These are phyloP conservation scores for Heterobasidion parviporum DNA, from an alignment of 1,284 basidiomycete species.

Conservation along the genomic window DNA sequence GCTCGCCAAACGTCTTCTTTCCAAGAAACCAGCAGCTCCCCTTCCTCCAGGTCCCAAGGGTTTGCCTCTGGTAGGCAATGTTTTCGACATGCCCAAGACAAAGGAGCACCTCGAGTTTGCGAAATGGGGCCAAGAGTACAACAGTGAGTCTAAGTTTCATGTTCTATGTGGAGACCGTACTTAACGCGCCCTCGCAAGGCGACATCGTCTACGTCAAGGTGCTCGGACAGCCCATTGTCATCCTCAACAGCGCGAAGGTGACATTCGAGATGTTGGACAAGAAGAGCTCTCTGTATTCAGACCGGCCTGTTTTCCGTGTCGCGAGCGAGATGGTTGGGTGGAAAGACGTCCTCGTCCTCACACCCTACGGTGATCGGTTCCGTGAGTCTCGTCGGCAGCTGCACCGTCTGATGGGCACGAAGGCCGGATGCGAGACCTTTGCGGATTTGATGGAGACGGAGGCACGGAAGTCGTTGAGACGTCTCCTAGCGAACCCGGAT, in stretches of 20 bases:
- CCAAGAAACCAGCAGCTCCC: background rate
- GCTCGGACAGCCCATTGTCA: constrained; percentile 13
- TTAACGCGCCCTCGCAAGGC: background rate
- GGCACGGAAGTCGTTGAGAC: constrained; percentile 16
- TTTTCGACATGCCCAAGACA: background rate
- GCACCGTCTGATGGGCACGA: constrained; percentile 19
- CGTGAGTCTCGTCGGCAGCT: constrained; percentile 12
- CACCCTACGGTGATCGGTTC: constrained; percentile 15
- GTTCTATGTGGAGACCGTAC: background rate
- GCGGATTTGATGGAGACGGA: constrained; percentile 18
- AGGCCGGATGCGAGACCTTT: constrained; percentile 10
- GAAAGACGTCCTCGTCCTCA: constrained; percentile 14
- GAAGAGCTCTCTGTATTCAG: constrained; percentile 17
- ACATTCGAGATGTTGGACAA: constrained; percentile 20
- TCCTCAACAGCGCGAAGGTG: constrained; percentile 17
- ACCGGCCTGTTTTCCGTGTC: constrained; percentile 17
- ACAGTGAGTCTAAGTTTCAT: background rate
- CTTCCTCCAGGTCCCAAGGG: constrained; percentile 7
- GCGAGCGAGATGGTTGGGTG: constrained; percentile 17
- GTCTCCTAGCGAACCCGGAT: constrained; percentile 14
- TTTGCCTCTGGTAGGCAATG: constrained; percentile 5
- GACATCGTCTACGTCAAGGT: background rate
- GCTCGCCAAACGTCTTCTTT: background rate
- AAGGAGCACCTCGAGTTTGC: constrained; percentile 1
- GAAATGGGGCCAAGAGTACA: constrained; percentile 1